Evolutionary conservation across 2,329 filamentous ascomycete genomes (phyloP).

Genomic region (Magnaporthiopsis rhizophila): DNA sequence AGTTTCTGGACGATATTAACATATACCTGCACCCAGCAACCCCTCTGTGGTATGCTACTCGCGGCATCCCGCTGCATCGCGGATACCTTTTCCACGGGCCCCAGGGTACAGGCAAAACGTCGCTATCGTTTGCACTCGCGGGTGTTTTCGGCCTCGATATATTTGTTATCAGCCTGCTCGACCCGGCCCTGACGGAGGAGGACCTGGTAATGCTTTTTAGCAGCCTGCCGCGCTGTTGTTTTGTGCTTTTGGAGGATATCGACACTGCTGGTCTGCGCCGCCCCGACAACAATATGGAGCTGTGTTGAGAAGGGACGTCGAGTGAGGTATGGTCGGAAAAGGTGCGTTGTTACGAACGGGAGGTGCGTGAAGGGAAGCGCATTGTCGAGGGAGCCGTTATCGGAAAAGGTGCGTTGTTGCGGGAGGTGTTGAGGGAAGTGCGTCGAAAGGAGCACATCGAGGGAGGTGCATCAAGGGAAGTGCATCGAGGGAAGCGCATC

Average conservation of each 20-base stretch:
- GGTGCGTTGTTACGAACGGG: too few species aligned
- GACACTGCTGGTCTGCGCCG: constrained; percentile 55
- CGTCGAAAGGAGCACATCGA: too few species aligned
- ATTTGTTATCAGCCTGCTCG: constrained; percentile 53
- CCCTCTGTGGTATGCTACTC: constrained; percentile 64
- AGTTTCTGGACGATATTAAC: constrained; percentile 63
- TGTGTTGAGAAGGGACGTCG: too few species aligned
- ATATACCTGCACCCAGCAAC: constrained; percentile 68
- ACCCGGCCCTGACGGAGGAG: constrained; percentile 54
- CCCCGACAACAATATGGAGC: constrained; percentile 22
- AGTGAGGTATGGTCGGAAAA: too few species aligned
- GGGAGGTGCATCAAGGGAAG: too few species aligned
- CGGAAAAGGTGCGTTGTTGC: too few species aligned
- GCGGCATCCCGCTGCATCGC: constrained; percentile 67
- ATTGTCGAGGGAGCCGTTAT: too few species aligned
- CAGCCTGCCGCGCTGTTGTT: constrained; percentile 51
- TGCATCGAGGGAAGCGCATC: too few species aligned
- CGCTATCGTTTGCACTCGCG: constrained; percentile 56
- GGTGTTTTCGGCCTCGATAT: constrained; percentile 60
- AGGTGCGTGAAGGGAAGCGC: too few species aligned
- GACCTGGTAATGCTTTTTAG: constrained; percentile 52
- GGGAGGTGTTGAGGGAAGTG: too few species aligned
- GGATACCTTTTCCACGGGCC: constrained; percentile 74
- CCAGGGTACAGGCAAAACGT: constrained; percentile 67
- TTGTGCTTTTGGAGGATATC: constrained; percentile 63